Percentiles rank a stretch among this genome's conserved stretches.
Conservation (phyloP, 345 rosid genomes). For the Cardamine resedifolia region DNA sequence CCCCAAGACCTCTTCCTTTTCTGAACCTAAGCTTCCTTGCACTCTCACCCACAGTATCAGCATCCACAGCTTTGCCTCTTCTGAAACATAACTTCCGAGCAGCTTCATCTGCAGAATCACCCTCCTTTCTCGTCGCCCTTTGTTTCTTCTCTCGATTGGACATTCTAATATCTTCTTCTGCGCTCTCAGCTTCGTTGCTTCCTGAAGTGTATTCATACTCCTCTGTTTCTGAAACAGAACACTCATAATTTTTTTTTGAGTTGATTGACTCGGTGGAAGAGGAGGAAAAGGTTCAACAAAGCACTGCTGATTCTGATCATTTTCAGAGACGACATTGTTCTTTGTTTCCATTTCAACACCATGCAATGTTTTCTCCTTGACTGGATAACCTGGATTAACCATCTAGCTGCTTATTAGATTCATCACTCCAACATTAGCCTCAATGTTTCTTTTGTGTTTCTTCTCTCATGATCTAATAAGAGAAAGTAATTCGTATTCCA, state of each 20-base stretch:
- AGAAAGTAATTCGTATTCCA: too few species aligned
- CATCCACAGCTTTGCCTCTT: slow-evolving; percentile 64
- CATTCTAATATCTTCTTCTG: slow-evolving; percentile 46
- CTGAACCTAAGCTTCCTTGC: slow-evolving; percentile 77
- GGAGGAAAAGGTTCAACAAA: slow-evolving; percentile 35
- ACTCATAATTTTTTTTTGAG: slow-evolving; percentile 41
- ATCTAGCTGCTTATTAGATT: slow-evolving; percentile 34
- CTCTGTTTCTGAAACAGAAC: slow-evolving; percentile 43
- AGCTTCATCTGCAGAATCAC: slow-evolving; percentile 39
- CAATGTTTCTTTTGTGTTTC: too few species aligned
- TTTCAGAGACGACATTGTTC: slow-evolving; percentile 23
- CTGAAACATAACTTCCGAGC: slow-evolving; percentile 61
- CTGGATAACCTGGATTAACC: slow-evolving; percentile 38
- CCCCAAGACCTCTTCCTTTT: slow-evolving; percentile 50
- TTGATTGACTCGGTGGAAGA: slow-evolving; percentile 32
- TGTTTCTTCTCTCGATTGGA: slow-evolving; percentile 40
- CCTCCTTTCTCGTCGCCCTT: slow-evolving; percentile 33
- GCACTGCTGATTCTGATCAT: slow-evolving; percentile 44
- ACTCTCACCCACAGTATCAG: slow-evolving; percentile 49
- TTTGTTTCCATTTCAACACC: slow-evolving; percentile 59
- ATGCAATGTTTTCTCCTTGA: slow-evolving; percentile 65
- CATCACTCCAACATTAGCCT: too few species aligned
- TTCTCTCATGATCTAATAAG: too few species aligned
- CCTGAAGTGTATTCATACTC: slow-evolving; percentile 40
- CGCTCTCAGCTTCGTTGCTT: slow-evolving; percentile 42